These are phyloP conservation scores for Solanum etuberosum DNA, from an alignment of 257 asterid species.

Conservation along the genomic window DNA sequence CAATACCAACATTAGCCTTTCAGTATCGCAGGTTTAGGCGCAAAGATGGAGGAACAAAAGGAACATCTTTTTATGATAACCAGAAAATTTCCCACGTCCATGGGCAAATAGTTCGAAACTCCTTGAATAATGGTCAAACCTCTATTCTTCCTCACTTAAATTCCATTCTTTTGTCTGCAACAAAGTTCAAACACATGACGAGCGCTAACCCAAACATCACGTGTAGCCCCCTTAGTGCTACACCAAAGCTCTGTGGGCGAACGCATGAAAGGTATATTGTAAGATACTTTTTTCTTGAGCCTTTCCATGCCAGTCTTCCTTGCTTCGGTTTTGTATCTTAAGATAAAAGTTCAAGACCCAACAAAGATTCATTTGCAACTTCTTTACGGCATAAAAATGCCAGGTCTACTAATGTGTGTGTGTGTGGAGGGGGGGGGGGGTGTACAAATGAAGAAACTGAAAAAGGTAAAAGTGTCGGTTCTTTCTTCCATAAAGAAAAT, in stretches of 20 bases:
- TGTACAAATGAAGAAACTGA: not conserved
- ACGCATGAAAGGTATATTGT: not conserved
- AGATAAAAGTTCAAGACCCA: not conserved
- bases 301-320: not conserved
- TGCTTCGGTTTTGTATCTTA: not conserved
- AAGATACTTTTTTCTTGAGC: not conserved
- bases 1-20: not conserved
- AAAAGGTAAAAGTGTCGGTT: not conserved
- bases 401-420: not conserved
- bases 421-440: not conserved
- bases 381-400: not conserved
- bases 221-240: not conserved
- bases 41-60: not conserved
- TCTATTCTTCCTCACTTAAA: not conserved
- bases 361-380: not conserved
- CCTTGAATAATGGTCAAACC: not conserved
- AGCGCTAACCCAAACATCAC: not conserved
- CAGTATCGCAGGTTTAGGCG: not conserved
- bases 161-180: not conserved
- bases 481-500: not conserved
- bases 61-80: not conserved
- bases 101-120: not conserved
- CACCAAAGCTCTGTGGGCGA: not conserved
- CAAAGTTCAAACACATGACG: not conserved
- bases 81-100: not conserved